Evolutionary conservation across 148 eudicot genomes (phyloP), one percentile per base, ranked within the genome.

Genomic region (Spergularia bocconei): DNA sequence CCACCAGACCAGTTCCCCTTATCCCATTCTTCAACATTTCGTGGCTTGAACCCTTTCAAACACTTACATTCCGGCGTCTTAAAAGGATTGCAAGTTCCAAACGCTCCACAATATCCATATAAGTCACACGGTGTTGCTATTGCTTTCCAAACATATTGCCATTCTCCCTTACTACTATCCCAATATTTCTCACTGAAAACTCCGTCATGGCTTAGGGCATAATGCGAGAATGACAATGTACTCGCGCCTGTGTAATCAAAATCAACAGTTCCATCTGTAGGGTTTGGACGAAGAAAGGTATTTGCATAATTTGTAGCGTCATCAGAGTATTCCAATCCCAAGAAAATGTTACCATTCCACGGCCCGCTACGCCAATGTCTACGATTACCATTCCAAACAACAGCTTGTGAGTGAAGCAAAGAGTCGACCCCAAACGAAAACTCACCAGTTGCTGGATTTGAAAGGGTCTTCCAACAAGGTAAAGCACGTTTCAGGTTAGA

Each of bases 351-450:
- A 11, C 82, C 82, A 67, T 82, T 79, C 82, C 82, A 82, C 0
- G 85, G 85, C 14, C 85, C 85, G 68, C 71, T 75, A 23, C 85
- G 79, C 85, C 82, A 82, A 59, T 82, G 29, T 16, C 67, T 66
- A 0, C 63, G 53, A 79, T 72, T 77, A 47, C 80, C 80, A 52
- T 79, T 61, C 82, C 82, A 79, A 3, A 82, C 59, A 54, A 75
- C 47, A 6, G 77, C 69, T 70, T 82, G 82, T 5, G 82, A 36
- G 68, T 75, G 79, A 54, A 63, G 61, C 1, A 75, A 39, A 11
- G 82, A 75, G 71, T 82, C 82, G 16, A 65, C 55, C 20, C 82
- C 85, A 17, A 55, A 13, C 12, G 85, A 71, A 52, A 67, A 82
- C 69, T 74, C 63, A 17, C 85, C 85, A 79, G 14, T 19, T 19